Evolutionary conservation across 129 eudicot species (phyloP), one percentile per base, ranked within the genome.

Genomic region (Oenanthe sinensis): DNA sequence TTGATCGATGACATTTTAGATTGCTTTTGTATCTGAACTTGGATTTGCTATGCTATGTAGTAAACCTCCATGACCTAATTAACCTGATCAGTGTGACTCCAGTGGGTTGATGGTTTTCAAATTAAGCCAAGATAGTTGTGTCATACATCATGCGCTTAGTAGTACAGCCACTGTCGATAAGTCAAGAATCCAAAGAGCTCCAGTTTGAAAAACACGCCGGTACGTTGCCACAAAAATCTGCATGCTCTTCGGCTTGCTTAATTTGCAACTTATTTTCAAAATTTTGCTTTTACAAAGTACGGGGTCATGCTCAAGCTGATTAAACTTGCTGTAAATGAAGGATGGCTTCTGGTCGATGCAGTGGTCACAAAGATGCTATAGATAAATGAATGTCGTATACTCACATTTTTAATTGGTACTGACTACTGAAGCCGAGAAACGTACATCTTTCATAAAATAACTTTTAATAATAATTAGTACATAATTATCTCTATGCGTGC

Each of bases 61-160:
- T 58, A n/a, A 24, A 60, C 3, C 13, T 55, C 30, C 13, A 60
- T n/a, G 68, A 60, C 33, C 65, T 60, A 33, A n/a, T n/a, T n/a
- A n/a, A 60, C 36, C 68, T 24, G 67, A 58, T n/a, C n/a, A 58
- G 67, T 58, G 68, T 24, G 68, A 60, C 36, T 60, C 68, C 68
- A 60, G 15, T 24, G 33, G 15, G 4, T 60, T 60, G 30, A n/a
- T 60, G 26, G 4, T 24, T 60, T 60, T 60, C 68, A 60, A 60
- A n/a, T 60, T 60, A 60, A n/a, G n/a, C n/a, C n/a, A n/a, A 60
- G 68, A 60, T n/a, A 24, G 68, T 24, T 60, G 68, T 60, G 68
- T n/a, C 68, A 60, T 60, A 24, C 10, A 60, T 60, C 68, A 60
- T 60, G 68, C n/a, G 68, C 68, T 60, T n/a, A 60, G 68, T 60